A percentile compares a stretch with the other conserved stretches of the same genome.
These are phyloP conservation scores for Pichia kudriavzevii DNA, from an alignment of 1,139 yeast species.

Conservation along the genomic window DNA sequence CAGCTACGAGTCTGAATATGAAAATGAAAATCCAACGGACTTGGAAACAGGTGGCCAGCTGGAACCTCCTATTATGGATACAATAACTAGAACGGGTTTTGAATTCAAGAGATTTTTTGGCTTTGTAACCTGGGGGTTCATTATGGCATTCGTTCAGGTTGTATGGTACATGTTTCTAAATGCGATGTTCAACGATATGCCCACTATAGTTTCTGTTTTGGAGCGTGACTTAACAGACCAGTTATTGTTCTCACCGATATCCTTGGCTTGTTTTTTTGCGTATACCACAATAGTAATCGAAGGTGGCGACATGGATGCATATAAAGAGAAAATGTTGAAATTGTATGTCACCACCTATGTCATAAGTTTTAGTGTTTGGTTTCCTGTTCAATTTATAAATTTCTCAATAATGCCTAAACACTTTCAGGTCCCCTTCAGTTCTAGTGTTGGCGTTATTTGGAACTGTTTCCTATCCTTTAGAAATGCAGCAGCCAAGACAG, in stretches of 20 bases:
- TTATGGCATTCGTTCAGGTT: conserved; percentile 76
- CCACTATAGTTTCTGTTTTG: conserved; percentile 72
- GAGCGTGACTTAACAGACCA: conserved; percentile 89
- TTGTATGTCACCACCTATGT: conserved; percentile 71
- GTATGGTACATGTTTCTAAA: conserved; percentile 86
- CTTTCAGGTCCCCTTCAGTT: conserved; percentile 85
- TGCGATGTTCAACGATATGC: conserved; percentile 68
- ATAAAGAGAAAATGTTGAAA: conserved; percentile 53
- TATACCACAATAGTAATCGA: conserved; percentile 82
- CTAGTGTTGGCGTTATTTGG: conserved; percentile 88
- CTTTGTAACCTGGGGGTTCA: conserved; percentile 81
- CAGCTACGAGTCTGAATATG: conserved; percentile 16
- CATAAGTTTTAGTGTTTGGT: conserved; percentile 87
- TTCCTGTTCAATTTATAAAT: conserved; percentile 84
- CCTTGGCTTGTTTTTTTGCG: conserved; percentile 71
- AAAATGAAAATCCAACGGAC: conserved; percentile 4
- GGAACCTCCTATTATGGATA: neutral
- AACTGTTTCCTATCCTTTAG: conserved; percentile 82
- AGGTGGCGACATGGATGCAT: conserved; percentile 58
- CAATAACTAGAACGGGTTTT: conserved; percentile 30
- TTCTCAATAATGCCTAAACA: conserved; percentile 72
- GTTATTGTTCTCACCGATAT: conserved; percentile 78
- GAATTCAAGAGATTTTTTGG: conserved; percentile 67
- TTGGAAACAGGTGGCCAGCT: neutral
- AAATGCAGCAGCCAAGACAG: conserved; percentile 34